phyloP scores from a whole-genome alignment of 2,329 filamentous ascomycete genomes.

The Colletotrichum caudatum region DNA sequence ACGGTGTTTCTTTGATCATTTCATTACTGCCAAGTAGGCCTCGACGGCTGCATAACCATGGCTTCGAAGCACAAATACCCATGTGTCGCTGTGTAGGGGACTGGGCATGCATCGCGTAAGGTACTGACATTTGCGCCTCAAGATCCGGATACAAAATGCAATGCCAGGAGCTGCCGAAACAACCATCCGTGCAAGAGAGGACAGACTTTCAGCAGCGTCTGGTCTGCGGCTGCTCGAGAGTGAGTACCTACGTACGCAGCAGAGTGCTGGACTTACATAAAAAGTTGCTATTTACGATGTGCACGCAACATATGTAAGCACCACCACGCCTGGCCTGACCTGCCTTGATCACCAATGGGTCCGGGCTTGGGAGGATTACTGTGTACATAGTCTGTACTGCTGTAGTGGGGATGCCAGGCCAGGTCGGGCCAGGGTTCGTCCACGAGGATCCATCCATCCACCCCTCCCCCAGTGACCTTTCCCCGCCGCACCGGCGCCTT shows the following conservation, averaged over 20 bases:
- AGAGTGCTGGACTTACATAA: conserved; percentile 35
- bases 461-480: conserved; percentile 40
- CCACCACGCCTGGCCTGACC: conserved; percentile 9
- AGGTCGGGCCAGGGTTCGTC: not conserved
- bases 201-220: not conserved
- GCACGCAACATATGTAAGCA: conserved; percentile 28
- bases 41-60: conserved; percentile 2
- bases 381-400: too few species aligned
- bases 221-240: not conserved
- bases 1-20: conserved; percentile 24
- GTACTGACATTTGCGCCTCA: not conserved
- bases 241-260: not conserved
- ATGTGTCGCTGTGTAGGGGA: too few species aligned
- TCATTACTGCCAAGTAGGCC: conserved; percentile 1
- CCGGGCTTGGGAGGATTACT: conserved; percentile 13
- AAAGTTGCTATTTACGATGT: conserved; percentile 38
- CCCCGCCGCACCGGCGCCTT: conserved; percentile 39
- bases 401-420: not conserved
- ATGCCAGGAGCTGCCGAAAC: conserved; percentile 6
- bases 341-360: conserved; percentile 23
- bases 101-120: not conserved
- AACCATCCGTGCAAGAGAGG: conserved; percentile 2
- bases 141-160: not conserved
- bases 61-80: not conserved
- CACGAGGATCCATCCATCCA: conserved; percentile 12